Evolutionary conservation across 148 eudicot species (phyloP).

Genomic region (Vaccinium myrtillus): DNA sequence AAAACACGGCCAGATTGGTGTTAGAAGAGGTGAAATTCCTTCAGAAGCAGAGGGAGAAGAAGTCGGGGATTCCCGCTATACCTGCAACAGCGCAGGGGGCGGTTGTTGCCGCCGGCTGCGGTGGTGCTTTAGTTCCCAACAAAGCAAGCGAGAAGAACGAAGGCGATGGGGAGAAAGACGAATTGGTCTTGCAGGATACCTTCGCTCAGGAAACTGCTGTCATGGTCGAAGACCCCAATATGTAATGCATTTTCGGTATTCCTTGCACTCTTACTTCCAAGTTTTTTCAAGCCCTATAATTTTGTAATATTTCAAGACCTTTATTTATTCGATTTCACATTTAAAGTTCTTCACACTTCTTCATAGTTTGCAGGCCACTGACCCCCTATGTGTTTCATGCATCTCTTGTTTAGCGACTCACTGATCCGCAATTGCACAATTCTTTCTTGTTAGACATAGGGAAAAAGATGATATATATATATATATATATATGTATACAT

Average conservation of each 20-base stretch:
- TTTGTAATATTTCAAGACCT: neutral
- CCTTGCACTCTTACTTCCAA: neutral
- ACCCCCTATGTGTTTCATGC: neutral
- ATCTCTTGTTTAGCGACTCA: neutral
- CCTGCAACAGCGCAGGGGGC: constrained; percentile 22
- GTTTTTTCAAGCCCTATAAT: neutral
- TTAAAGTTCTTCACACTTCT: neutral
- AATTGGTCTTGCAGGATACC: constrained; percentile 92
- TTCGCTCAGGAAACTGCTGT: constrained; percentile 99
- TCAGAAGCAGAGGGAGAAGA: constrained; percentile 84
- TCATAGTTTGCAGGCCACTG: neutral
- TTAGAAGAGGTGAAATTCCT: constrained; percentile 90
- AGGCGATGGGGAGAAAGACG: constrained; percentile 86
- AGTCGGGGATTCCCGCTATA: constrained; percentile 68
- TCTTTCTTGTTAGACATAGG: neutral
- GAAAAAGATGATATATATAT: neutral
- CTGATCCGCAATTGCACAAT: neutral
- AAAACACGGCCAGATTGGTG: constrained; percentile 46
- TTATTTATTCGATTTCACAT: neutral
- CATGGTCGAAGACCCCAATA: constrained; percentile 94
- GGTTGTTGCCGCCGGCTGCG: neutral
- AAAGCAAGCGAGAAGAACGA: constrained; percentile 48
- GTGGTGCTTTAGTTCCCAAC: constrained; percentile 34
- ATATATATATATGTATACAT: too few species aligned
- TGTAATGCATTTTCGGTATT: constrained; percentile 39